Evolutionary conservation across 768 basidiomycete species (phyloP).

Genomic region (Phylloporus sp.): DNA sequence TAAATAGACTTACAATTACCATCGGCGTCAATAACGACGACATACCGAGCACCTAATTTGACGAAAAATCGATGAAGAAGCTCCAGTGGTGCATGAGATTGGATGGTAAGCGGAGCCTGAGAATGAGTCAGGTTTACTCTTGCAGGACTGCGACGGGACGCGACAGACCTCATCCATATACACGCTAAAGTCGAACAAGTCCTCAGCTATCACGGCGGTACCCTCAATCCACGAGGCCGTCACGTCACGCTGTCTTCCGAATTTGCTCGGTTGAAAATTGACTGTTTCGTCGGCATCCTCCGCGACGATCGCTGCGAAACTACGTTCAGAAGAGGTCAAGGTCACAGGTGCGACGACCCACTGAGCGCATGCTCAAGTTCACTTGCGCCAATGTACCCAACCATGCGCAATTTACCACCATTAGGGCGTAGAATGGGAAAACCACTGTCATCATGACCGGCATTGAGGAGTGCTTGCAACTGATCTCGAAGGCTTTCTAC

Average conservation of each 20-base stretch:
- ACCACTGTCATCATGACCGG: constrained; percentile 72
- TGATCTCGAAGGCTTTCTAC: constrained; percentile 71
- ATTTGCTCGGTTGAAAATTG: constrained; percentile 52
- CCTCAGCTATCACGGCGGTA: constrained; percentile 24
- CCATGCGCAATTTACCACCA: constrained; percentile 54
- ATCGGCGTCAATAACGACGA: constrained; percentile 77
- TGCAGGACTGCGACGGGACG: background rate
- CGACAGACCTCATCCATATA: constrained; percentile 83
- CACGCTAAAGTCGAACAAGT: constrained; percentile 76
- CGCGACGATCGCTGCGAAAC: constrained; percentile 62
- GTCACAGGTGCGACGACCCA: constrained; percentile 35
- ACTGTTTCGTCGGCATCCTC: constrained; percentile 66
- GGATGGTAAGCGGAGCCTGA: constrained; percentile 84
- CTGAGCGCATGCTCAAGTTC: constrained; percentile 93
- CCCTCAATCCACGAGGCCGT: constrained; percentile 55
- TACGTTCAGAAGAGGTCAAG: background rate
- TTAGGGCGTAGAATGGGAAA: constrained; percentile 77
- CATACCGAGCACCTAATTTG: constrained; percentile 89
- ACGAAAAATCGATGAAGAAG: constrained; percentile 91
- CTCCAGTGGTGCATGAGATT: constrained; percentile 83
- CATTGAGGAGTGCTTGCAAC: constrained; percentile 52
- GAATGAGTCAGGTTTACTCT: constrained; percentile 1
- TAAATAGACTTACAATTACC: constrained; percentile 62
- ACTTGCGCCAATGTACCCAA: constrained; percentile 88
- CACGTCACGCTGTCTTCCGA: constrained; percentile 38